Conservation (phyloP, 768 basidiomycete species). For the Russula compacta region DNA sequence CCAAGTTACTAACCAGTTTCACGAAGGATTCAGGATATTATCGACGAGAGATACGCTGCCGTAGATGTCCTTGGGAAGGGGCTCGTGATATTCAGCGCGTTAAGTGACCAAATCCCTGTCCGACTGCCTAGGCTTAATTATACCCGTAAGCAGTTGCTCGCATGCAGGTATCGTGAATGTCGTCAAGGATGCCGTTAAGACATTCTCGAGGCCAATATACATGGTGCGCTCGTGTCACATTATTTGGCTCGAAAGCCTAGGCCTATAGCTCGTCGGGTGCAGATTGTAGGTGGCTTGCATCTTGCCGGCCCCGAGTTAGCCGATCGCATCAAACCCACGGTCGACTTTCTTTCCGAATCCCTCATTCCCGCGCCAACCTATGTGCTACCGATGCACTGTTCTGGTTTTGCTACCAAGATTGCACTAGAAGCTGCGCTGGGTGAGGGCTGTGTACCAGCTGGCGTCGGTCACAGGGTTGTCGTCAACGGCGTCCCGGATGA, state of each 20-base stretch:
- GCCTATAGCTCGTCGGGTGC: background rate
- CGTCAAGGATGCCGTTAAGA: conserved; percentile 54
- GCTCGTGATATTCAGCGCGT: conserved; percentile 78
- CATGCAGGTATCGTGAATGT: conserved; percentile 87
- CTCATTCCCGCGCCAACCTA: conserved; percentile 58
- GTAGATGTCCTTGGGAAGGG: conserved; percentile 79
- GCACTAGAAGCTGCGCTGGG: conserved; percentile 63
- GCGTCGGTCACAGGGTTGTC: conserved; percentile 59
- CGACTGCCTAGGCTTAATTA: background rate
- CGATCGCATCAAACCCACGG: conserved; percentile 56
- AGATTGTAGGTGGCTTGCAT: conserved; percentile 79
- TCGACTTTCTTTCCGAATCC: conserved; percentile 56
- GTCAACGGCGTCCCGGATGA: conserved; percentile 39
- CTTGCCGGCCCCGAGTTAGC: conserved; percentile 63
- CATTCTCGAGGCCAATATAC: conserved; percentile 59
- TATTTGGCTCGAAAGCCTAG: background rate
- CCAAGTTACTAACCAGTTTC: background rate
- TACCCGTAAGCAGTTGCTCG: conserved; percentile 36
- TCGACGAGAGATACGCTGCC: conserved; percentile 75
- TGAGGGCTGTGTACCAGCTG: conserved; percentile 68
- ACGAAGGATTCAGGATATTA: conserved; percentile 44
- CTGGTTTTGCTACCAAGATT: conserved; percentile 68
- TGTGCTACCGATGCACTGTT: conserved; percentile 78
- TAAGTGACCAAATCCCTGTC: conserved; percentile 25
- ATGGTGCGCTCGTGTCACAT: conserved; percentile 41